phyloP scores from a whole-genome alignment of 139 green algal species.

The Volvox reticuliferus region DNA sequence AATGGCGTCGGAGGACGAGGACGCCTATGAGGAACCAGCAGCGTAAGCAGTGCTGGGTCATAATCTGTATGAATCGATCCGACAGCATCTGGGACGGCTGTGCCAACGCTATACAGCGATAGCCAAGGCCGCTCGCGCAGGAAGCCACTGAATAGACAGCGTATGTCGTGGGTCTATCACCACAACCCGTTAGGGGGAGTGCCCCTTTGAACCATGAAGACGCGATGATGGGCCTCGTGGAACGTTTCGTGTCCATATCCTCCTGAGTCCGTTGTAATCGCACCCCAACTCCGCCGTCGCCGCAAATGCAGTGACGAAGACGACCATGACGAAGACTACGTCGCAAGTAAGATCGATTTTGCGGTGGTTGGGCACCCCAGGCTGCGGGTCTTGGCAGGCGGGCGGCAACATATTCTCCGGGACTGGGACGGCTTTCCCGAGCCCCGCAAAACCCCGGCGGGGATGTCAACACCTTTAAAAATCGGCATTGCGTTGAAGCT shows the following conservation, averaged over 20 bases:
- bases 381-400: not conserved
- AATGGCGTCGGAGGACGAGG: constrained; percentile 23
- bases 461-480: not conserved
- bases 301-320: constrained; percentile 33
- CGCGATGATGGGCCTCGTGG: not conserved
- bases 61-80: not conserved
- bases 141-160: constrained; percentile 1
- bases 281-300: not conserved
- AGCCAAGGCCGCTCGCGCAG: not conserved
- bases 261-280: not conserved
- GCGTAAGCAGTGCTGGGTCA: not conserved
- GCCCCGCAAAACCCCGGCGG: not conserved
- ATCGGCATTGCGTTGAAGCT: too few species aligned
- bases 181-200: not conserved
- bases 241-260: not conserved
- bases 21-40: constrained; percentile 1
- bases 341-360: constrained; percentile 10
- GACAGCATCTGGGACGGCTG: not conserved
- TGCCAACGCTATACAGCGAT: not conserved
- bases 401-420: not conserved
- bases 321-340: constrained; percentile 40
- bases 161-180: not conserved
- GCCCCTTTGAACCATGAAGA: not conserved
- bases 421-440: not conserved
- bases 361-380: not conserved